Base-by-base conservation (phyloP, 2,329 filamentous ascomycete species). In the Neofusicoccum parvum region DNA sequence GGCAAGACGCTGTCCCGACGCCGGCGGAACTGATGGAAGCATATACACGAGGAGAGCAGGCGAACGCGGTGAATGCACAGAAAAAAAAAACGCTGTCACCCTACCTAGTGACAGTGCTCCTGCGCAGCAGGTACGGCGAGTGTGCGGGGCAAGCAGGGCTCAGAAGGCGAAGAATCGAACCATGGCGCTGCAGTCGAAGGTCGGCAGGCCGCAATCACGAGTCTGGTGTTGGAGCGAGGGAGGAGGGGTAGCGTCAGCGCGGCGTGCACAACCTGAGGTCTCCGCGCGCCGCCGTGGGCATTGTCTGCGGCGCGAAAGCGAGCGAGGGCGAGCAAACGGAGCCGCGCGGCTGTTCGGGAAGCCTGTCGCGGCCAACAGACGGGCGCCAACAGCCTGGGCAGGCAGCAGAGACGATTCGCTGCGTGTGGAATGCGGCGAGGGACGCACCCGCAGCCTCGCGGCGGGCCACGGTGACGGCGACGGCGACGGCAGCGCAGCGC, bases 191-290 rank as follows among this genome's bases (percentile, higher is more conserved):
- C 43, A 23, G n/a, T 46, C 41, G 10, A 36, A 39, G 17, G 45
- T 14, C 27, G 37, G 56, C 32, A 48, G 32, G 56, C 56, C 43
- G 56, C 41, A 60, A 48, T 60, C 56, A 49, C 43, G 56, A 34
- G 56, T 36, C 56, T 60, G 27, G n/a, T 59, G 27, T 17, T 60
- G 56, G 56, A 48, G n/a, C 56, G 56, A 60, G 56, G 43, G 56
- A 60, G 56, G 56, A 60, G 56, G 56, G 56, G 56, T 60, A 60
- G 56, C 56, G 56, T 60, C 56, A 60, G 56, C 56, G 56, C 41
- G 43, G 43, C 56, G 49, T 46, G 54, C 54, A 46, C 54, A 56
- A 56, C 53, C 11, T n/a, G 53, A 56, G 12, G 36, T 32, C 39
- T 12, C 53, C 53, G 37, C 53, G 17, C 37, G 37, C 53, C n/a